Conservation (phyloP, 1,284 basidiomycete genomes). For the Mycosarcoma mackinlayi region DNA sequence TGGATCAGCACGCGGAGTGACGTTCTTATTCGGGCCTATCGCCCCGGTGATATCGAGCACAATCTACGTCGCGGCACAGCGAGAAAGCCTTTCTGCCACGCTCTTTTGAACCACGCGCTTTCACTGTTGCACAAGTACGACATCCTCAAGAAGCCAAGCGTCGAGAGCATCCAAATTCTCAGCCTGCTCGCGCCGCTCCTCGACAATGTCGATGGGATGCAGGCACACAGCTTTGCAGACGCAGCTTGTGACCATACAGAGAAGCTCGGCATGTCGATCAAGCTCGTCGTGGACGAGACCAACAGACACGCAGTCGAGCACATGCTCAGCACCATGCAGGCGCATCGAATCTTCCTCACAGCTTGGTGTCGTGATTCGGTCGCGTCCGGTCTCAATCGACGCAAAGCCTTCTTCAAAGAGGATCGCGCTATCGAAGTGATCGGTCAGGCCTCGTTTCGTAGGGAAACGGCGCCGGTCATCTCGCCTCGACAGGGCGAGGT, state of each 20-base stretch:
- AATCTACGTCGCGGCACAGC: conserved; percentile 53
- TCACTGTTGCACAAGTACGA: conserved; percentile 62
- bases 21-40: conserved; percentile 28
- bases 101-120: conserved; percentile 55
- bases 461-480: conserved; percentile 13
- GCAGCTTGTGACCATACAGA: conserved; percentile 27
- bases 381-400: conserved; percentile 46
- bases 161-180: conserved; percentile 53
- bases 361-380: conserved; percentile 57
- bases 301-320: conserved; percentile 41
- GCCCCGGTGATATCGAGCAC: conserved; percentile 43
- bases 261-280: conserved; percentile 42
- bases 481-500: conserved; percentile 20
- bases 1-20: conserved; percentile 38
- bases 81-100: conserved; percentile 60
- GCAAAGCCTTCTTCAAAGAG: conserved; percentile 38
- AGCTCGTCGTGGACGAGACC: conserved; percentile 44
- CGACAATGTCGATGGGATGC: conserved; percentile 44
- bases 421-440: conserved; percentile 55
- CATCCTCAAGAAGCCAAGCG: conserved; percentile 51
- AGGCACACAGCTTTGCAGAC: conserved; percentile 32
- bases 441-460: conserved; percentile 41
- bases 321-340: conserved; percentile 53
- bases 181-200: conserved; percentile 53
- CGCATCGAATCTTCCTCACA: conserved; percentile 49